These are phyloP conservation scores for Diaporthe capsici DNA, from an alignment of 2,329 filamentous ascomycete genomes.

Conservation along the genomic window DNA sequence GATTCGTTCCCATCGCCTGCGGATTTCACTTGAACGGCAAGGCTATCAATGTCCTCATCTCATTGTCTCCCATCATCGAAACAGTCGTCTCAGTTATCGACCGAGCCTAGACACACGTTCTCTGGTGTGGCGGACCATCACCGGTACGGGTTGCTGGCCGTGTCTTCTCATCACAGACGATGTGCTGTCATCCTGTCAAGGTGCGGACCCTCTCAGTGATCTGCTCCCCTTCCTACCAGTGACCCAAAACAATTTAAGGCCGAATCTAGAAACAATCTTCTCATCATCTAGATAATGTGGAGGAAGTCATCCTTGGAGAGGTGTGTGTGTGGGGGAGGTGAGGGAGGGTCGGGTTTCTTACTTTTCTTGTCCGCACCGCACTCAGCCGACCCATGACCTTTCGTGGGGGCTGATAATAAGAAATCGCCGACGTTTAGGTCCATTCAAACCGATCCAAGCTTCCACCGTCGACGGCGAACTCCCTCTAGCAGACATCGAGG, in stretches of 20 bases:
- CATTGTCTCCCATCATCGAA: too few species aligned
- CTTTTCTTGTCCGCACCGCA: constrained; percentile 76
- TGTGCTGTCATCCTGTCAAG: neutral
- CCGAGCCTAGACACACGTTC: too few species aligned
- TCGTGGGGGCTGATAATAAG: constrained; percentile 3
- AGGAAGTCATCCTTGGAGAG: neutral
- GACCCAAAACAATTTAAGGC: neutral
- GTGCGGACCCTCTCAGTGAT: constrained; percentile 22
- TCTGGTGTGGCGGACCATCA: too few species aligned
- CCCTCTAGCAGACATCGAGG: too few species aligned
- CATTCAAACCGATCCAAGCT: too few species aligned
- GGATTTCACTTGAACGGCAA: too few species aligned
- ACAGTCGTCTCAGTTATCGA: too few species aligned
- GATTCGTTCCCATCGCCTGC: too few species aligned
- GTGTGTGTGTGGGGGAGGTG: constrained; percentile 10
- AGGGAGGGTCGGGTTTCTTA: constrained; percentile 2
- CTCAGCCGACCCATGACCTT: constrained; percentile 81
- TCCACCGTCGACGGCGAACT: too few species aligned
- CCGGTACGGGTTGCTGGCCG: neutral
- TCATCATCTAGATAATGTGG: neutral
- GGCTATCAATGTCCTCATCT: too few species aligned
- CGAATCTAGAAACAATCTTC: neutral
- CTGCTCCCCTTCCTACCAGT: neutral
- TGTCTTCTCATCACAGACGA: constrained; percentile 7
- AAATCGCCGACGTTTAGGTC: too few species aligned